Percentiles rank a stretch among this genome's conserved stretches.
These are phyloP conservation scores for Didymella exigua DNA, from an alignment of 2,329 filamentous ascomycete genomes.

Conservation along the genomic window DNA sequence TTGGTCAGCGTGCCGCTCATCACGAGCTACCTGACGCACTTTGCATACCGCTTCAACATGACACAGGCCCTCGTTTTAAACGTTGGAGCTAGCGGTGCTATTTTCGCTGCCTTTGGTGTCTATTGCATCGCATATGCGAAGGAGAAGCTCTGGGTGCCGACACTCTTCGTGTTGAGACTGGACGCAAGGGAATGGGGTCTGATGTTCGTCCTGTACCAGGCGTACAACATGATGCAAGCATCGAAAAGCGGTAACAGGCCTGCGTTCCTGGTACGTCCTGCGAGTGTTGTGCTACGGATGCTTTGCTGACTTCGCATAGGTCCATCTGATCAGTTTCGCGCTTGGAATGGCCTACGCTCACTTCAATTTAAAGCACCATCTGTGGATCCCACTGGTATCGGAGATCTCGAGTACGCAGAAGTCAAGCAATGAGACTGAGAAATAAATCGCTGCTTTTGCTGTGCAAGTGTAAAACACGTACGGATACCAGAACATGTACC, in stretches of 20 bases:
- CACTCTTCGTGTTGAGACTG: constrained; percentile 9
- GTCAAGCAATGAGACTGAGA: background rate
- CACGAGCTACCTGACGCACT: constrained; percentile 19
- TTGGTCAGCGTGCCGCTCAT: constrained; percentile 14
- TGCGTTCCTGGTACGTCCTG: background rate
- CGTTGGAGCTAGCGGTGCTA: constrained; percentile 13
- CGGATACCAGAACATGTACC: background rate
- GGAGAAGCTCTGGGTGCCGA: constrained; percentile 22
- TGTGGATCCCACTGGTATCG: constrained; percentile 21
- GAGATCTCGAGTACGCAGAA: constrained; percentile 5
- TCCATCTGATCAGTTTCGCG: constrained; percentile 11
- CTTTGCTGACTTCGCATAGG: constrained; percentile 10
- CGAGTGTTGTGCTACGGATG: background rate
- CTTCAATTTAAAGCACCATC: constrained; percentile 20
- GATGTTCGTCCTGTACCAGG: constrained; percentile 9
- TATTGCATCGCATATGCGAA: constrained; percentile 18
- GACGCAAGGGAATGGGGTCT: constrained; percentile 18
- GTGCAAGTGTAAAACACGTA: background rate
- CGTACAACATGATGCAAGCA: background rate
- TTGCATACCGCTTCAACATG: constrained; percentile 9
- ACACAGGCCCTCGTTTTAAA: constrained; percentile 3
- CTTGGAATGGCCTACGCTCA: constrained; percentile 22
- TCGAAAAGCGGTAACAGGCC: constrained; percentile 6
- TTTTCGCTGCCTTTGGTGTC: constrained; percentile 13
- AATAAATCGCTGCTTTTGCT: background rate